These are phyloP conservation scores for Phytophthora foliorum DNA, from an alignment of 352 stramenopile species.

Conservation along the genomic window DNA sequence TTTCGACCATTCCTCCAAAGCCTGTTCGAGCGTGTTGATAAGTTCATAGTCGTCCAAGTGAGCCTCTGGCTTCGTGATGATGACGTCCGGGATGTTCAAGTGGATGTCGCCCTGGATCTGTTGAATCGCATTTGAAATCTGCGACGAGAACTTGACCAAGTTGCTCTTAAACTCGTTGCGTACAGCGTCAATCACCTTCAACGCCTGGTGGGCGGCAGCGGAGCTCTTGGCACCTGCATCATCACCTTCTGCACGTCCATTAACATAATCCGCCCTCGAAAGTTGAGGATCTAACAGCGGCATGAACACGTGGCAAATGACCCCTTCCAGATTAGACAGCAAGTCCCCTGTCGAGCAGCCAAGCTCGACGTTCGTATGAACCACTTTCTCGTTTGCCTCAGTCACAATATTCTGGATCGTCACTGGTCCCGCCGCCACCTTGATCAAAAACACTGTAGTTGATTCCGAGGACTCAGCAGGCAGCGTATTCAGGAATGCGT, in stretches of 20 bases:
- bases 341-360: constrained; percentile 90
- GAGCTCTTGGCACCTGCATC: constrained; percentile 24
- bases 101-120: constrained; percentile 96
- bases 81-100: constrained; percentile 93
- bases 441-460: constrained; percentile 85
- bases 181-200: constrained; percentile 86
- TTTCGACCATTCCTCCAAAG: constrained; percentile 95
- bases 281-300: constrained; percentile 85
- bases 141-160: constrained; percentile 93
- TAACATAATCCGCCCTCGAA: constrained; percentile 36
- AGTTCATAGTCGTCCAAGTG: constrained; percentile 89
- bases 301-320: constrained; percentile 92
- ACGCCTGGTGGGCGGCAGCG: constrained; percentile 46
- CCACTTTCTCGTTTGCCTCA: constrained; percentile 57
- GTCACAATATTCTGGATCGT: constrained; percentile 41
- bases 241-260: constrained; percentile 16
- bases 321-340: constrained; percentile 84
- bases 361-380: constrained; percentile 83
- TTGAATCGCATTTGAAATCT: constrained; percentile 94
- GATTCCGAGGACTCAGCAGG: constrained; percentile 69
- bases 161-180: constrained; percentile 93
- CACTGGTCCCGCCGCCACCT: constrained; percentile 65
- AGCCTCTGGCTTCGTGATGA: constrained; percentile 89
- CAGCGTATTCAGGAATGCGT: constrained; percentile 76
- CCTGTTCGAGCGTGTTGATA: constrained; percentile 91